Conservation (phyloP, 176 grass and related monocot genomes). For the Zoysia japonica region DNA sequence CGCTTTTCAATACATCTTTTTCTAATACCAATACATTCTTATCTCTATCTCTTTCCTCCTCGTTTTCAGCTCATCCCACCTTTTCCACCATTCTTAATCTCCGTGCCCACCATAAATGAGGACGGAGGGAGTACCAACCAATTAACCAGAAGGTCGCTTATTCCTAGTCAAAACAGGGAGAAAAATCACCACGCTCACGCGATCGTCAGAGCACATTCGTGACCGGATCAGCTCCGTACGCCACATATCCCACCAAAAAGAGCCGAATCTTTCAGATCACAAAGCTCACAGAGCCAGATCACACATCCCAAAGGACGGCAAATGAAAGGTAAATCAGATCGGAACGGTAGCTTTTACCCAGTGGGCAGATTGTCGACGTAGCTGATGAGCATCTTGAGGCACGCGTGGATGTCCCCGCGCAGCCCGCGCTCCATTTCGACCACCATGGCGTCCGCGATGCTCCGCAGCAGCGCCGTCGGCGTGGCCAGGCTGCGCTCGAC, state of each 20-base stretch:
- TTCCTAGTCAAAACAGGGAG: too few species aligned
- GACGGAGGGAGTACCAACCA: constrained; percentile 5
- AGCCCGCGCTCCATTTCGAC: constrained; percentile 87
- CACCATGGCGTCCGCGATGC: constrained; percentile 80
- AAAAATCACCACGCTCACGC: not conserved
- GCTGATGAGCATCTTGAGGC: constrained; percentile 89
- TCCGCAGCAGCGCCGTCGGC: constrained; percentile 70
- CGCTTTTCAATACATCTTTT: too few species aligned
- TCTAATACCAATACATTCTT: too few species aligned
- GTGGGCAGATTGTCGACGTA: constrained; percentile 92
- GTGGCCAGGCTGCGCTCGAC: constrained; percentile 68
- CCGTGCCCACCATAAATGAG: too few species aligned
- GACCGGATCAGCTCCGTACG: not conserved
- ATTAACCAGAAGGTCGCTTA: not conserved
- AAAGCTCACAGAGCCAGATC: constrained; percentile 14
- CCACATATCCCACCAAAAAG: not conserved
- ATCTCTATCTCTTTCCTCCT: too few species aligned
- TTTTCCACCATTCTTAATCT: too few species aligned
- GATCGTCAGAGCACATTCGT: not conserved
- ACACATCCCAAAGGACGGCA: not conserved
- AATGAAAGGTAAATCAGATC: constrained; percentile 23
- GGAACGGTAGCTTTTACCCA: constrained; percentile 48
- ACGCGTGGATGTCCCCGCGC: constrained; percentile 51
- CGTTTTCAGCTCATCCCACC: too few species aligned
- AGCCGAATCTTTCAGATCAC: constrained; percentile 26